Evolutionary conservation across 176 grass and related monocot species (phyloP).

Genomic region (Phyllostachys edulis): DNA sequence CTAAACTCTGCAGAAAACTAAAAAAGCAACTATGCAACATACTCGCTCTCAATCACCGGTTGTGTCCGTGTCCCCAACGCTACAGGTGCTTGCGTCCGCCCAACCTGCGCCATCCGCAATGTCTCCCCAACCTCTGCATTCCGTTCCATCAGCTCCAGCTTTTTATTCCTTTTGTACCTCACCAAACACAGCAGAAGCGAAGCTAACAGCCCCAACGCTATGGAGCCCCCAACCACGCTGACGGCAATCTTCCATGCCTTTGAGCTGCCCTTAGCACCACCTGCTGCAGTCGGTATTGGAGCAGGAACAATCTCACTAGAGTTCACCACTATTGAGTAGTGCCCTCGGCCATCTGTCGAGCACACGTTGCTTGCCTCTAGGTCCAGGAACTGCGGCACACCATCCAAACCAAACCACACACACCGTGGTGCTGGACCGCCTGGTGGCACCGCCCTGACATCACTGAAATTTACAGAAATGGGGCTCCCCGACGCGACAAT

Average conservation of each 20-base stretch:
- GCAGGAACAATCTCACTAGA: constrained; percentile 53
- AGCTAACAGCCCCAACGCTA: constrained; percentile 53
- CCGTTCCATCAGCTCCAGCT: constrained; percentile 61
- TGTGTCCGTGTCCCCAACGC: constrained; percentile 59
- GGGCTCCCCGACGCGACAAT: constrained; percentile 44
- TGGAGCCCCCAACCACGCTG: constrained; percentile 38
- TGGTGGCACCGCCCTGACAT: constrained; percentile 26
- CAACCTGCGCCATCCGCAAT: constrained; percentile 67
- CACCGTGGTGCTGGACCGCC: constrained; percentile 44
- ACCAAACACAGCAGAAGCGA: constrained; percentile 44
- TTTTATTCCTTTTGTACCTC: constrained; percentile 45
- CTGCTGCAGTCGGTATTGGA: not conserved
- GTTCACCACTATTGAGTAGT: constrained; percentile 86
- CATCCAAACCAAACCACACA: constrained; percentile 63
- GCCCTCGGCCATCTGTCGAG: constrained; percentile 46
- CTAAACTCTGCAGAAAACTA: constrained; percentile 1
- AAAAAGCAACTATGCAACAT: constrained; percentile 36
- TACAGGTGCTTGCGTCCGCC: constrained; percentile 60
- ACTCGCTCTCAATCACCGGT: constrained; percentile 80
- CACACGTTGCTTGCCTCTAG: constrained; percentile 46
- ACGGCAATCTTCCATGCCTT: constrained; percentile 77
- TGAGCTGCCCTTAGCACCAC: constrained; percentile 38
- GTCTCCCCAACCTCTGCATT: constrained; percentile 60
- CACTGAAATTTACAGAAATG: constrained; percentile 51
- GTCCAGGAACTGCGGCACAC: constrained; percentile 56